Evolutionary conservation across 495 filamentous ascomycete species (phyloP).

Genomic region (Penicillium bovifimosum): DNA sequence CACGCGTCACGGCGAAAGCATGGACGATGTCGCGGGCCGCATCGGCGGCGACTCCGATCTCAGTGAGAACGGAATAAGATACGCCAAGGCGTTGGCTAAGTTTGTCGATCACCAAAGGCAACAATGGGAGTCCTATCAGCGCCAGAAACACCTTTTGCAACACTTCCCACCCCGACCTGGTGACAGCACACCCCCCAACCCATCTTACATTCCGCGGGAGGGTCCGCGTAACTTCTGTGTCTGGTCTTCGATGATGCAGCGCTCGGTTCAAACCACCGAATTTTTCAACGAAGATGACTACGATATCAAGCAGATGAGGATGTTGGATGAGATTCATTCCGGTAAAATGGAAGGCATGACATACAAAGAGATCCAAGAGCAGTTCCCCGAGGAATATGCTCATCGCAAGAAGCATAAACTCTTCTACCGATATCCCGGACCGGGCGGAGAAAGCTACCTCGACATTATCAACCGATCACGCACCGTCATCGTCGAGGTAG

Average conservation of each 20-base stretch:
- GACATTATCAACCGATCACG: slow-evolving; percentile 94
- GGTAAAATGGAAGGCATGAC: slow-evolving; percentile 91
- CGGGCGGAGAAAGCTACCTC: slow-evolving; percentile 92
- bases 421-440: slow-evolving; percentile 88
- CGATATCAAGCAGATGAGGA: slow-evolving; percentile 94
- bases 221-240: slow-evolving; percentile 88
- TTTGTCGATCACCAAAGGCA: slow-evolving; percentile 72
- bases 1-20: slow-evolving; percentile 83
- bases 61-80: slow-evolving; percentile 65
- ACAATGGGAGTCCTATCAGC: slow-evolving; percentile 72
- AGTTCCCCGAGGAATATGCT: slow-evolving; percentile 70
- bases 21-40: slow-evolving; percentile 72
- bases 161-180: slow-evolving; percentile 80
- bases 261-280: slow-evolving; percentile 76
- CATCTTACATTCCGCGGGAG: slow-evolving; percentile 57
- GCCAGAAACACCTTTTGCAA: slow-evolving; percentile 60
- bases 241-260: slow-evolving; percentile 94
- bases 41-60: slow-evolving; percentile 83
- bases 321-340: slow-evolving; percentile 94
- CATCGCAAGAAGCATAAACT: slow-evolving; percentile 76
- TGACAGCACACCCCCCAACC: slow-evolving; percentile 91
- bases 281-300: slow-evolving; percentile 96
- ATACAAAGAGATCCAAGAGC: slow-evolving; percentile 76
- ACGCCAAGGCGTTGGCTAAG: slow-evolving; percentile 63
- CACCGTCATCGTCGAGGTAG: slow-evolving; percentile 94